Evolutionary conservation across 2,329 filamentous ascomycete species (phyloP), one percentile per base, ranked within the genome.

Genomic region (Colletotrichum sp.): DNA sequence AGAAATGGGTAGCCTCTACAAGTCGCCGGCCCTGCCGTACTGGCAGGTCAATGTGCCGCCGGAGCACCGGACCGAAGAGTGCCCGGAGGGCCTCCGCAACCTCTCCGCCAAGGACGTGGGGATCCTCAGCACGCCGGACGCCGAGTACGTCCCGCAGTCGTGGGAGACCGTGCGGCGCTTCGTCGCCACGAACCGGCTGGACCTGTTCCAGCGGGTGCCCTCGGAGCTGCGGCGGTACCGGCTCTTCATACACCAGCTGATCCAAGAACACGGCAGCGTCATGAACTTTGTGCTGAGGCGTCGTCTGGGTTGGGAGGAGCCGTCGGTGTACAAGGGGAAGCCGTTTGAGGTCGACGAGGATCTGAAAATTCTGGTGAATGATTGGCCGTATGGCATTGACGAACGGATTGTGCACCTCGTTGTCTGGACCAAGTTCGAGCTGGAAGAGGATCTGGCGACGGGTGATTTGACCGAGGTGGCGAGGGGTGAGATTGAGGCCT

Each of bases 341-440:
- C 88, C 88, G 0, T 89, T 92, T 77, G 84, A 86, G 77, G 80
- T 78, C 70, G 84, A 84, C 1, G 86, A 87, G 12, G 94, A 97
- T 80, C 86, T 93, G 80, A 95, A 92, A 83, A 93, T 98, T 64
- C 84, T 98, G 55, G 91, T 91, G 85, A 98, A 98, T 82, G 96
- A 98, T 88, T 98, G 96, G 95, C 96, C 96, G 1, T 98, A 98
- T 81, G 96, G 95, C 0, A 88, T 98, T 69, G 95, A 97, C 79
- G 82, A 87, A 62, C 89, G 90, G 67, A 96, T 98, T 78, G 91
- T 95, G 18, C 96, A 98, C 82, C 87, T 98, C 4, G 95, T 98
- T 7, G 92, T 98, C 15, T 98, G 96, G 96, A 97, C 94, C 64
- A 98, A 98, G 84, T 98, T 98, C 81, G 88, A 90, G 64, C 87